Conservation (phyloP, 495 filamentous ascomycete genomes). For the Monascus purpureus region DNA sequence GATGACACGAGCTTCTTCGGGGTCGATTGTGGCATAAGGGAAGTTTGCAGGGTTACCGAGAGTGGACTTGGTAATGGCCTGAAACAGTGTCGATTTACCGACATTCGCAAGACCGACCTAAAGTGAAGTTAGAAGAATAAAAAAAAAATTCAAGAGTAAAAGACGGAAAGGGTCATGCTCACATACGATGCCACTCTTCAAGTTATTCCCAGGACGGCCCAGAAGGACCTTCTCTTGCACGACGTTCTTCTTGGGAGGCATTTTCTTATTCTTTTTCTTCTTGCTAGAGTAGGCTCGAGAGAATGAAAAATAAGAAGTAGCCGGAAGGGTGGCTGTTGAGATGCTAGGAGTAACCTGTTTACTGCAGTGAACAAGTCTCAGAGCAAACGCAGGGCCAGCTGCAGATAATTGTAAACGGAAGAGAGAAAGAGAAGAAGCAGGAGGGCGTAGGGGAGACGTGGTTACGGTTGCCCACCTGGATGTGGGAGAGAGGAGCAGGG, state of each 20-base stretch:
- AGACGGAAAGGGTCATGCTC: conserved; percentile 17
- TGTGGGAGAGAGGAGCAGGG: conserved; percentile 15
- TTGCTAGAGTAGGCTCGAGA: conserved; percentile 31
- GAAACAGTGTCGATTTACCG: conserved; percentile 98
- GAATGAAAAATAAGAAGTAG: conserved; percentile 14
- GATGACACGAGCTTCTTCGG: conserved; percentile 95
- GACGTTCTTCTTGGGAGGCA: conserved; percentile 41
- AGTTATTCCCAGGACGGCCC: conserved; percentile 91
- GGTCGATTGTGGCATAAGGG: conserved; percentile 97
- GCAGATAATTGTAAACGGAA: conserved; percentile 25
- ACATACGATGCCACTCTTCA: conserved; percentile 99
- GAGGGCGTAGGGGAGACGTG: conserved; percentile 22
- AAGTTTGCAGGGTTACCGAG: conserved; percentile 99
- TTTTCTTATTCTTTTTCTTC: conserved; percentile 33
- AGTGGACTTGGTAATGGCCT: conserved; percentile 95
- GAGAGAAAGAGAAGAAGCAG: conserved; percentile 21
- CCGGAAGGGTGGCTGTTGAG: neutral
- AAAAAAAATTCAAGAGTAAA: conserved; percentile 4
- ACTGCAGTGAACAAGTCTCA: conserved; percentile 2
- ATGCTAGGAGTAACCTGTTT: neutral
- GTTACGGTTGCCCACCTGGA: conserved; percentile 22
- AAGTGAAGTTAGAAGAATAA: conserved; percentile 20
- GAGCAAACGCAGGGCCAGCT: conserved; percentile 37
- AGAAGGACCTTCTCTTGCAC: conserved; percentile 48
- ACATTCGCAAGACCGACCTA: conserved; percentile 98